Evolutionary conservation across 2,329 filamentous ascomycete species (phyloP).

Genomic region (Didymella arachidicola): DNA sequence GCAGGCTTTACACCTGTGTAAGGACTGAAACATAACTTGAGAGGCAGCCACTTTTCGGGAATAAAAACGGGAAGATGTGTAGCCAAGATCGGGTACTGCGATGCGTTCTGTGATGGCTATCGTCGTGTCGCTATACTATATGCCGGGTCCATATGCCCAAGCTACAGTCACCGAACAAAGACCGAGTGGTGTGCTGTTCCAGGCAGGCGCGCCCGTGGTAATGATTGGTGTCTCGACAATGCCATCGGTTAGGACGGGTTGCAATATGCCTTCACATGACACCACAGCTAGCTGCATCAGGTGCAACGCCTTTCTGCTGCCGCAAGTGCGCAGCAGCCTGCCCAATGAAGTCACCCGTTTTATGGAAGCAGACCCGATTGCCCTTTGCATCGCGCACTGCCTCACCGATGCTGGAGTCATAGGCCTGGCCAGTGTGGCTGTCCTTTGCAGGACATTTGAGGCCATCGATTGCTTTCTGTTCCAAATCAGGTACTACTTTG

Average conservation of each 20-base stretch:
- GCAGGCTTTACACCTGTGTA: not conserved
- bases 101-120: not conserved
- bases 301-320: constrained; percentile 33
- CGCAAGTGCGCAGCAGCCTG: constrained; percentile 44
- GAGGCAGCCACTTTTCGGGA: not conserved
- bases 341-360: constrained; percentile 46
- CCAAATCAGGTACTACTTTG: constrained; percentile 32
- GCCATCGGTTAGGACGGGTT: not conserved
- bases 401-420: constrained; percentile 45
- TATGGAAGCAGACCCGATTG: constrained; percentile 48
- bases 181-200: not conserved
- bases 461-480: constrained; percentile 43
- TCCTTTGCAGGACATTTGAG: constrained; percentile 44
- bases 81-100: not conserved
- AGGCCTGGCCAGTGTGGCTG: constrained; percentile 45
- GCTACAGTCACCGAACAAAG: not conserved
- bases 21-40: not conserved
- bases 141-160: not conserved
- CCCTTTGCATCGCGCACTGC: constrained; percentile 45
- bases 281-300: constrained; percentile 29
- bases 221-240: not conserved
- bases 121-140: not conserved
- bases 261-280: constrained; percentile 25
- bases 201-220: not conserved
- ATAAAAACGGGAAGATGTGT: not conserved